Evolutionary conservation across 169 alveolate species (phyloP).

Genomic region (Plasmodium ovale): DNA sequence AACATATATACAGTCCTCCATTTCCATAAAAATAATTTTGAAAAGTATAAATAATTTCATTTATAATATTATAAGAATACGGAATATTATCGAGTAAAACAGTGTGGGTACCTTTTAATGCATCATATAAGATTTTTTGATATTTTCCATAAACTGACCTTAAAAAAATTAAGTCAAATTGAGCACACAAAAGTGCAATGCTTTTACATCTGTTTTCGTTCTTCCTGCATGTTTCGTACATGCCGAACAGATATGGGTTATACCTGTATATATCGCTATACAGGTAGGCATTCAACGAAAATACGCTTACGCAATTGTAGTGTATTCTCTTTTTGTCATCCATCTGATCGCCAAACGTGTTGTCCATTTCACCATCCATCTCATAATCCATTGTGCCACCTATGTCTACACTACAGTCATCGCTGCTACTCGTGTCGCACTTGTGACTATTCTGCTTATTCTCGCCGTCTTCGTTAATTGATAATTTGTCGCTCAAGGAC

Average conservation of each 20-base stretch:
- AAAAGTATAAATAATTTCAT: conserved; percentile 37
- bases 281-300: conserved; percentile 64
- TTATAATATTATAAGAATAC: conserved; percentile 20
- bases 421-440: not conserved
- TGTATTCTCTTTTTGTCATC: no score
- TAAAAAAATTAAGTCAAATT: conserved; percentile 68
- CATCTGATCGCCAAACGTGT: no score
- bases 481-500: conserved; percentile 22
- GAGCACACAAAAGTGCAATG: conserved; percentile 37
- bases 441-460: not conserved
- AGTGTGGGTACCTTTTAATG: conserved; percentile 62
- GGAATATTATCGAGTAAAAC: conserved; percentile 58
- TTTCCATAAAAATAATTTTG: conserved; percentile 64
- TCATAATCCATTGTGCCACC: no score
- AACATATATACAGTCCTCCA: conserved; percentile 72
- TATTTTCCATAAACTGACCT: conserved; percentile 74
- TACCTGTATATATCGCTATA: conserved; percentile 57
- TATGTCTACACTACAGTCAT: no score
- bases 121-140: conserved; percentile 51
- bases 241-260: conserved; percentile 66
- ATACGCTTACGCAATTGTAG: conserved; percentile 44
- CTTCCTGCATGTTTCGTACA: conserved; percentile 64
- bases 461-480: not conserved
- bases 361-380: no score
- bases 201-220: conserved; percentile 57